Conservation (phyloP, 202 grass and related monocot species). For the Bolboschoenoplectus hybrid region DNA sequence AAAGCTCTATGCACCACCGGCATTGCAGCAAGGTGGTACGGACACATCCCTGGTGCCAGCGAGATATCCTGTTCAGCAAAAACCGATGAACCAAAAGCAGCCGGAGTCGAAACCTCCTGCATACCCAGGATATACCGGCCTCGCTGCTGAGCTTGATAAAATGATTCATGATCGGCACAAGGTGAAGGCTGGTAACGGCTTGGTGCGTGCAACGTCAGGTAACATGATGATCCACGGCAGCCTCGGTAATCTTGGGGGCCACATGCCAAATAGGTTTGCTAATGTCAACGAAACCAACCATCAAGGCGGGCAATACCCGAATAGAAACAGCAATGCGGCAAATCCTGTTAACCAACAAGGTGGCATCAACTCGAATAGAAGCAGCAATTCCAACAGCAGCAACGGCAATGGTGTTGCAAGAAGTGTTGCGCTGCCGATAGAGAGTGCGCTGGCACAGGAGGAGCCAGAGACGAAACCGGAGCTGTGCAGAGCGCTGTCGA, state of each 20-base stretch:
- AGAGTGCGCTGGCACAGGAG: not conserved
- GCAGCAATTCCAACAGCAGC: not conserved
- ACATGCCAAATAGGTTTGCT: not conserved
- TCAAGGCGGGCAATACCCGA: not conserved
- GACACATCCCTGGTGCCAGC: slow-evolving; percentile 40
- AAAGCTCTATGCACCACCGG: slow-evolving; percentile 16
- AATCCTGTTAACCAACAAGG: slow-evolving; percentile 6
- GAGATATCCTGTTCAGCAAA: slow-evolving; percentile 19
- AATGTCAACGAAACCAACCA: not conserved
- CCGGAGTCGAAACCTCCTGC: slow-evolving; percentile 23
- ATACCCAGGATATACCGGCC: slow-evolving; percentile 53
- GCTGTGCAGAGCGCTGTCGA: slow-evolving; percentile 66
- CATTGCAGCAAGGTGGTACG: slow-evolving; percentile 20
- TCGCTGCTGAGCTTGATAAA: slow-evolving; percentile 80
- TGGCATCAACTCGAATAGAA: not conserved
- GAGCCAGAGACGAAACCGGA: slow-evolving; percentile 35
- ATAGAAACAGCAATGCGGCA: not conserved
- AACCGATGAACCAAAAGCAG: not conserved
- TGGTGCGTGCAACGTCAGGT: slow-evolving; percentile 79
- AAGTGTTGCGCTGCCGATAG: slow-evolving; percentile 23
- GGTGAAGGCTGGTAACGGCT: slow-evolving; percentile 54
- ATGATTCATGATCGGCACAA: slow-evolving; percentile 77
- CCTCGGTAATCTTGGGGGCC: slow-evolving; percentile 73
- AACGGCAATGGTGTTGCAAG: slow-evolving; percentile 25
- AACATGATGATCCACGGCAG: slow-evolving; percentile 96